Base-by-base conservation (phyloP, 768 basidiomycete species). In the Phanerochaete carnosa region DNA sequence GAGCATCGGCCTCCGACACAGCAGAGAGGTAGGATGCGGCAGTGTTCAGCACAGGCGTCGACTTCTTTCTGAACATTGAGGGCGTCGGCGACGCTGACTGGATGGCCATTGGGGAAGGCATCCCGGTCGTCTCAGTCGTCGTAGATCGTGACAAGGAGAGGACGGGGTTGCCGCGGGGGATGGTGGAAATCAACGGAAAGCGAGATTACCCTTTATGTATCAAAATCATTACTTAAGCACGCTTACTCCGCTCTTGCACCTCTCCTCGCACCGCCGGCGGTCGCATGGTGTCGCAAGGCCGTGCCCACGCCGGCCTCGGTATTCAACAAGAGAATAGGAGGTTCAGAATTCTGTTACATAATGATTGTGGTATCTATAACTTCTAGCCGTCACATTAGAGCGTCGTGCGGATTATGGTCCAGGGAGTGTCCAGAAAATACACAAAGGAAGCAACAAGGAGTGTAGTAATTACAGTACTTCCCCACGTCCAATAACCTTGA, bases 31-130 rank as follows among this genome's bases (percentile, higher is more conserved):
- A 87, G 39, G 82, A 82, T 13, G 83, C 79, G 3, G 86, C 86
- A 3, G 82, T 80, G 32, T 80, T 66, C 74, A 81, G 73, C 57
- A 77, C 74, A 0, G 79, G 61, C 22, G 60, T 51, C 9, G 79
- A 76, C 47, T 73, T 73, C 67, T 88, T 88, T 63, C 68, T 72
- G 76, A 88, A 87, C 25, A 87, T 83, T 29, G 86, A 87, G 37
- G 78, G 70, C 0, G 77, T 74, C 26, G 80, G 78, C 25, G 81
- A 77, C 13, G 80, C 72, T 62, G 82, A 79, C 61, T 76, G 77
- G 61, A 88, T 69, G 0, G 87, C 88, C 77, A 89, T 89, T 43
- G 88, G 88, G 3, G 88, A 89, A 52, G 83, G 75, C 76, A 79
- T 77, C 45, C 59, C 55, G 30, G 50, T 61, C 52, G 62, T 64